Percentiles rank a stretch among this genome's conserved stretches.
Conservation (phyloP, 768 basidiomycete species). For the Tricholomella constricta region DNA sequence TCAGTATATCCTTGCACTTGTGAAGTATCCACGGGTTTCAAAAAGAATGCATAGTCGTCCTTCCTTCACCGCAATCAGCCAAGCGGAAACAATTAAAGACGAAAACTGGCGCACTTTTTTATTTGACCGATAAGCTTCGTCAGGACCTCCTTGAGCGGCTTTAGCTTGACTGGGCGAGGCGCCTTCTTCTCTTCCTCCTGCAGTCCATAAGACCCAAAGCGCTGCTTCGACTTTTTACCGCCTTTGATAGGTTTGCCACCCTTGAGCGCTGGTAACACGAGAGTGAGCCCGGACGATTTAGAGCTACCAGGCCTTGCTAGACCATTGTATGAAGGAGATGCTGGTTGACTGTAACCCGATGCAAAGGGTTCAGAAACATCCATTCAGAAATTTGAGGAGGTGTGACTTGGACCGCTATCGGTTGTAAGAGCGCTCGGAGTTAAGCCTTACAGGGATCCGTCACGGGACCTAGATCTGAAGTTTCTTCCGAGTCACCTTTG, state of each 20-base stretch:
- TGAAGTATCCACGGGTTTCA: conserved; percentile 61
- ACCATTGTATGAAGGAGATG: conserved; percentile 6
- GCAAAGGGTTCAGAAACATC: conserved; percentile 22
- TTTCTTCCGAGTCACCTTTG: too few relatives aligned
- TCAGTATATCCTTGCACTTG: conserved; percentile 66
- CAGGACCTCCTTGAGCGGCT: conserved; percentile 78
- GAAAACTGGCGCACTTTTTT: conserved; percentile 58
- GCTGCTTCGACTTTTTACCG: conserved; percentile 46
- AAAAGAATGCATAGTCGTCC: conserved; percentile 85
- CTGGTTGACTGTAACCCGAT: conserved; percentile 9
- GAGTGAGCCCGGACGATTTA: conserved; percentile 55
- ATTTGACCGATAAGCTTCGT: conserved; percentile 67
- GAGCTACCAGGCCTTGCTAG: conserved; percentile 27
- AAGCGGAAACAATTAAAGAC: not conserved
- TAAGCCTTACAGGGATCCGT: conserved; percentile 11
- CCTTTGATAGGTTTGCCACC: conserved; percentile 58
- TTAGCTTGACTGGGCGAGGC: conserved; percentile 68
- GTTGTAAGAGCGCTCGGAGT: conserved; percentile 18
- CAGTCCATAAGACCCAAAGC: conserved; percentile 29
- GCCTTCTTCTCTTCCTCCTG: conserved; percentile 42
- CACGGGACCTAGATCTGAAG: too few relatives aligned
- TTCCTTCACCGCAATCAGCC: conserved; percentile 49
- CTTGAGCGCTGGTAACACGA: conserved; percentile 69
- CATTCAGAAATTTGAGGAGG: conserved; percentile 17
- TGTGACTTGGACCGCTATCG: conserved; percentile 9